phyloP scores from a whole-genome alignment of 768 basidiomycete genomes.

The Chalciporus chontae region DNA sequence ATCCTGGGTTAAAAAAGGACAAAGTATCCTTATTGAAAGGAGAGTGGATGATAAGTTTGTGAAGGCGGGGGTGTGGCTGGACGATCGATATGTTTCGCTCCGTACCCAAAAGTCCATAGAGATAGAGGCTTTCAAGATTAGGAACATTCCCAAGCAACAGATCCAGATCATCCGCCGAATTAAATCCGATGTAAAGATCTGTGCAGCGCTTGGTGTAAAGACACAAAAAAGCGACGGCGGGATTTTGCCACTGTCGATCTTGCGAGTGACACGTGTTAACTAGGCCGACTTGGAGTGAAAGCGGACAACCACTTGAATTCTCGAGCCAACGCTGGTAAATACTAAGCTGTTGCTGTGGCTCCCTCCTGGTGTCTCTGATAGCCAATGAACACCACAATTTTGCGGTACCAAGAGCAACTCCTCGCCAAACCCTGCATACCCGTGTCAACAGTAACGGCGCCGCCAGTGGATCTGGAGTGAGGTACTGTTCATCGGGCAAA shows the following conservation, averaged over 20 bases:
- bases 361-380: background rate
- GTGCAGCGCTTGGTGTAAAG: slow-evolving; percentile 13
- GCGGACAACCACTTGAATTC: too few species aligned
- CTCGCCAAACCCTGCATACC: slow-evolving; percentile 42
- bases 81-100: too few species aligned
- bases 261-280: too few species aligned
- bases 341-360: slow-evolving; percentile 2
- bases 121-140: slow-evolving; percentile 12
- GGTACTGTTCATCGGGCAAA: slow-evolving; percentile 20
- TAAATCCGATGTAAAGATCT: slow-evolving; percentile 10
- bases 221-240: slow-evolving; percentile 16
- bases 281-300: slow-evolving; percentile 20
- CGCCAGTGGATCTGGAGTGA: slow-evolving; percentile 19
- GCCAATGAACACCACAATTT: slow-evolving; percentile 46
- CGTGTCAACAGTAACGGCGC: too few species aligned
- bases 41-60: background rate
- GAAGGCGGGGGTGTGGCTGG: too few species aligned
- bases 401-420: slow-evolving; percentile 36
- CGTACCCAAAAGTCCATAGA: slow-evolving; percentile 3
- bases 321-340: slow-evolving; percentile 14
- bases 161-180: slow-evolving; percentile 2
- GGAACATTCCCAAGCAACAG: slow-evolving; percentile 16
- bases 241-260: too few species aligned
- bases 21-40: background rate
- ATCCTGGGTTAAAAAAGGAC: background rate